These are phyloP conservation scores for Phaeosphaeriaceae sp. DNA, from an alignment of 2,329 filamentous ascomycete genomes.

Conservation along the genomic window DNA sequence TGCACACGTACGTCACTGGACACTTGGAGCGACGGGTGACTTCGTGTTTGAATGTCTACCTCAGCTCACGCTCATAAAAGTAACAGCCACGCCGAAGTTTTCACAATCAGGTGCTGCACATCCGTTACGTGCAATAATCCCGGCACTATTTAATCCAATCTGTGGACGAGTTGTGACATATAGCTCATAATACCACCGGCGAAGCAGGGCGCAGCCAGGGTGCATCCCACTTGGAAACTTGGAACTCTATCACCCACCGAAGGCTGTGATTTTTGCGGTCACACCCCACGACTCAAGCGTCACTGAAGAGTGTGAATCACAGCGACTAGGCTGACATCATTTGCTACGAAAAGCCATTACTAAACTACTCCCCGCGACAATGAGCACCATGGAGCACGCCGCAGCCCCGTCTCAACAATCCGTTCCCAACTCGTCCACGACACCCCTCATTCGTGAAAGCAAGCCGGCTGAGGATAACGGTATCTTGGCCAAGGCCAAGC, in stretches of 20 bases:
- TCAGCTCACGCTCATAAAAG: background rate
- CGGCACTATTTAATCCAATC: background rate
- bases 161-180: background rate
- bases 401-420: slow-evolving; percentile 11
- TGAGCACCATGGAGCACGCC: slow-evolving; percentile 15
- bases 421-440: slow-evolving; percentile 20
- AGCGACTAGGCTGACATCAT: no score
- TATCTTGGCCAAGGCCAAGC: slow-evolving; percentile 44
- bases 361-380: no score
- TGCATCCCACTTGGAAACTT: slow-evolving; percentile 6
- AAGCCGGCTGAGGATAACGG: slow-evolving; percentile 32
- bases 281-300: slow-evolving; percentile 12
- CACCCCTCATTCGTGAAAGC: slow-evolving; percentile 25
- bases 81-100: background rate
- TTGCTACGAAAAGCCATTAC: no score
- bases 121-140: background rate
- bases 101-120: background rate
- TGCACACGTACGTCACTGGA: slow-evolving; percentile 5
- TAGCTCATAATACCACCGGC: slow-evolving; percentile 3
- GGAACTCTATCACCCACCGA: slow-evolving; percentile 5
- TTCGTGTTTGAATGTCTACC: background rate
- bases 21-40: background rate
- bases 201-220: background rate
- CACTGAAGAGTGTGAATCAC: background rate
- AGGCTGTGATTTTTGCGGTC: slow-evolving; percentile 3